A percentile compares a stretch with the other conserved stretches of the same genome.
These are phyloP conservation scores for Geum urbanum DNA, from an alignment of 306 rosid species.

Conservation along the genomic window DNA sequence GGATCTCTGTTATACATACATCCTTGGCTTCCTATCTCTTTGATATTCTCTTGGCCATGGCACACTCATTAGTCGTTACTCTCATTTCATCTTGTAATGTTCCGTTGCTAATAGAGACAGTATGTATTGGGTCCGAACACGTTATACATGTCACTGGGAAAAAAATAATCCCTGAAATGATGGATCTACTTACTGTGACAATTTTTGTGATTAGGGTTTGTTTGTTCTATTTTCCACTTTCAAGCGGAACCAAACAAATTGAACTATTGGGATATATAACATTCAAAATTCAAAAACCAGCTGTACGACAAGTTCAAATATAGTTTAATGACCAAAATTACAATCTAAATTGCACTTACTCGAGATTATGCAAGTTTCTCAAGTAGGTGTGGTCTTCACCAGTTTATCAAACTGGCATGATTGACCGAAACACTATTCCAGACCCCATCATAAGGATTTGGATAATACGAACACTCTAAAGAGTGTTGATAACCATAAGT, in stretches of 20 bases:
- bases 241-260: neutral
- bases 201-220: neutral
- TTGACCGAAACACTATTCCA: neutral
- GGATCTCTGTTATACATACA: neutral
- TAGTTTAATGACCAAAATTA: too few species aligned
- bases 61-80: slow-evolving; percentile 1
- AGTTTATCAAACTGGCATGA: neutral
- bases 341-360: too few species aligned
- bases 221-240: neutral
- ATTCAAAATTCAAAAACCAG: too few species aligned
- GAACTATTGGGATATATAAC: too few species aligned
- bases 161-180: too few species aligned
- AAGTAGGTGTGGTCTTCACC: neutral
- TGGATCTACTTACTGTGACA: too few species aligned
- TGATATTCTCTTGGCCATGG: neutral
- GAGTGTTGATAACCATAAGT: neutral
- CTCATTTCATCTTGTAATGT: neutral
- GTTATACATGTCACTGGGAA: neutral
- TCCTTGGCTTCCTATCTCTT: neutral
- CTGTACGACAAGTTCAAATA: too few species aligned
- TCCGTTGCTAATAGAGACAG: neutral
- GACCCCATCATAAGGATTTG: neutral
- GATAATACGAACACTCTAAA: neutral
- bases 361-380: too few species aligned
- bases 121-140: neutral